A percentile compares a stretch with the other conserved stretches of the same genome.
Conservation (phyloP, 192 early-diverging fungal species). For the Dimargaris xerosporica region DNA sequence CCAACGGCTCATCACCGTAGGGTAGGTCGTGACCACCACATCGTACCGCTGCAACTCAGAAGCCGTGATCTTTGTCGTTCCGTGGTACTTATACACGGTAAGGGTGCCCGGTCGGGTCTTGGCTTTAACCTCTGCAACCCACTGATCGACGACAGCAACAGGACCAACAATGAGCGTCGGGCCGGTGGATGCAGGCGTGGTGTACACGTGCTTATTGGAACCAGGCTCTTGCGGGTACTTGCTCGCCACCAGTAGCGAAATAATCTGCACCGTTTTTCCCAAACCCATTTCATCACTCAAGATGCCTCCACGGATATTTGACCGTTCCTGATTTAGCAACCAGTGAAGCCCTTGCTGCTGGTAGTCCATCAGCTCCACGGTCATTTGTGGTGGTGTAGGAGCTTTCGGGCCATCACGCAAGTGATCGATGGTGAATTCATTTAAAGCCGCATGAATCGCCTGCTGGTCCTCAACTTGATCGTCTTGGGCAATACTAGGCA, state of each 20-base stretch:
- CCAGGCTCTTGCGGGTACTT: conserved; percentile 15
- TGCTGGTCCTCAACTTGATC: no score
- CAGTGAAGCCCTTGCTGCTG: not conserved
- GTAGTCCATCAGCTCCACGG: not conserved
- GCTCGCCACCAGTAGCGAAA: conserved; percentile 39
- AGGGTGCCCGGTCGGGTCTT: conserved; percentile 34
- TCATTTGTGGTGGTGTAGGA: not conserved
- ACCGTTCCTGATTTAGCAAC: not conserved
- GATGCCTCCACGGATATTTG: conserved; percentile 32
- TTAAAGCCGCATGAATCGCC: no score
- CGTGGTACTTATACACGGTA: conserved; percentile 49
- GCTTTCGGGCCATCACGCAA: not conserved
- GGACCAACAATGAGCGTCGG: conserved; percentile 56
- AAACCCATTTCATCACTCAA: conserved; percentile 57
- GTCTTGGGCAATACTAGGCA: no score
- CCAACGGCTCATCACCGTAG: conserved; percentile 11
- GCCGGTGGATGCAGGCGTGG: conserved; percentile 13
- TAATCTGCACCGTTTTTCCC: conserved; percentile 61
- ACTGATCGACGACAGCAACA: conserved; percentile 49
- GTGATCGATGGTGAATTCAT: no score
- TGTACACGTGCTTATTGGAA: not conserved
- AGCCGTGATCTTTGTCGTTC: conserved; percentile 16
- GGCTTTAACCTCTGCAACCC: conserved; percentile 43
- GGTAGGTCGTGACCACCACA: conserved; percentile 34
- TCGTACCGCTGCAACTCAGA: conserved; percentile 27